phyloP scores from a whole-genome alignment of 345 rosid genomes.

The Linum trigynum region DNA sequence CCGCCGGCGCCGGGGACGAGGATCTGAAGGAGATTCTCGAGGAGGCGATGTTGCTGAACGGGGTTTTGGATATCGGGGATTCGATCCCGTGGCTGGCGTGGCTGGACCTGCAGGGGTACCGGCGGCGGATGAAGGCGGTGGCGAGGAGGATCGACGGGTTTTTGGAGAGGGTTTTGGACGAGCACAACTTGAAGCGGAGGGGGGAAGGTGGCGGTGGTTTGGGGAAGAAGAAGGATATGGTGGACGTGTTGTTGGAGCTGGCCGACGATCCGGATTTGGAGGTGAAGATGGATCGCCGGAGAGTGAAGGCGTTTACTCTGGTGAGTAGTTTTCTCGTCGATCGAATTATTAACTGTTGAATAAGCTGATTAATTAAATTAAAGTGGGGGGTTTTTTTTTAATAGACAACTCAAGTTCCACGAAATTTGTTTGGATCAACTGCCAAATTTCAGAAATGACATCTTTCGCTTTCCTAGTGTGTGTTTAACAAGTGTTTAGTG shows the following conservation, averaged over 20 bases:
- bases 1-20: constrained; percentile 19
- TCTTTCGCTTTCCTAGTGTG: too few species aligned
- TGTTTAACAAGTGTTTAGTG: too few species aligned
- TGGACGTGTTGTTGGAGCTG: constrained; percentile 51
- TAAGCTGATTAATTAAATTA: too few species aligned
- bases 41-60: constrained; percentile 52
- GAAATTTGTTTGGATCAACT: too few species aligned
- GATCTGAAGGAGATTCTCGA: constrained; percentile 65
- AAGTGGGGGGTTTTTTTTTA: too few species aligned
- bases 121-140: constrained; percentile 53
- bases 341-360: too few species aligned
- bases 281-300: constrained; percentile 48
- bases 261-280: constrained; percentile 54
- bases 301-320: constrained; percentile 56
- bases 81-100: constrained; percentile 55
- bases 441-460: too few species aligned
- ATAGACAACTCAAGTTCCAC: too few species aligned
- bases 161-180: constrained; percentile 52
- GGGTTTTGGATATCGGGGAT: constrained; percentile 55
- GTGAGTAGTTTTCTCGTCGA: constrained; percentile 7
- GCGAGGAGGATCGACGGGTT: constrained; percentile 48
- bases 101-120: constrained; percentile 59
- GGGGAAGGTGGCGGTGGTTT: constrained; percentile 21
- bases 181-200: constrained; percentile 33
- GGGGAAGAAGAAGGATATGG: constrained; percentile 34